Evolutionary conservation across 2,329 filamentous ascomycete species (phyloP).

Genomic region (Stenocarpella maydis): DNA sequence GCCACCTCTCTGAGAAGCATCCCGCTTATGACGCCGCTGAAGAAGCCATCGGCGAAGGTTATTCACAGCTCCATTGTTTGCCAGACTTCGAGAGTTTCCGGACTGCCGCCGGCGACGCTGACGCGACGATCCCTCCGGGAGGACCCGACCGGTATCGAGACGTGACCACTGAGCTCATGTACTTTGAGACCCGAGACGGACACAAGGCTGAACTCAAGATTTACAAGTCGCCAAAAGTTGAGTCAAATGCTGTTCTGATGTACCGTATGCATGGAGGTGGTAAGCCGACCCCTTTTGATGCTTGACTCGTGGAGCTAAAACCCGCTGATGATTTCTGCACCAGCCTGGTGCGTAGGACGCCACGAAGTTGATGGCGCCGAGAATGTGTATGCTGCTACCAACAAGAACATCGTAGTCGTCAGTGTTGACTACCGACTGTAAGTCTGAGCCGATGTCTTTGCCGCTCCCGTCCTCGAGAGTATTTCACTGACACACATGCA

Average conservation of each 20-base stretch:
- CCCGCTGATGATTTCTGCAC: background rate
- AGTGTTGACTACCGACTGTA: slow-evolving; percentile 7
- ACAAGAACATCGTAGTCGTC: background rate
- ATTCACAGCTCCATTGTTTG: background rate
- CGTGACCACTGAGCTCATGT: background rate
- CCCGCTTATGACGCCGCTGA: slow-evolving; percentile 8
- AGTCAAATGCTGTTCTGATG: slow-evolving; percentile 3
- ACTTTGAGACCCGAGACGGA: slow-evolving; percentile 1
- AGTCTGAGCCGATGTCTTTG: background rate
- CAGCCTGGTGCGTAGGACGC: slow-evolving; percentile 3
- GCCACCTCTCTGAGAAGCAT: slow-evolving; percentile 1
- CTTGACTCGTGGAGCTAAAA: too few species aligned
- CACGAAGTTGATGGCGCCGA: slow-evolving; percentile 10
- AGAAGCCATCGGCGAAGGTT: background rate
- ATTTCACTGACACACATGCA: background rate
- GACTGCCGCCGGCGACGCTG: background rate
- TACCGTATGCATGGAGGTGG: slow-evolving; percentile 17
- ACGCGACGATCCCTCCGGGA: background rate
- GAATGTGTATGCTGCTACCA: slow-evolving; percentile 7
- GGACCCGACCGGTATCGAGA: slow-evolving; percentile 7
- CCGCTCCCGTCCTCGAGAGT: accelerated
- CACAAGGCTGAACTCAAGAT: slow-evolving; percentile 10
- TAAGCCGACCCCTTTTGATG: background rate
- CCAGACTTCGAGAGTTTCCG: background rate
- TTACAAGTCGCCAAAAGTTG: slow-evolving; percentile 2